Conservation (phyloP, 169 alveolate species). For the Eimeria maxima region DNA sequence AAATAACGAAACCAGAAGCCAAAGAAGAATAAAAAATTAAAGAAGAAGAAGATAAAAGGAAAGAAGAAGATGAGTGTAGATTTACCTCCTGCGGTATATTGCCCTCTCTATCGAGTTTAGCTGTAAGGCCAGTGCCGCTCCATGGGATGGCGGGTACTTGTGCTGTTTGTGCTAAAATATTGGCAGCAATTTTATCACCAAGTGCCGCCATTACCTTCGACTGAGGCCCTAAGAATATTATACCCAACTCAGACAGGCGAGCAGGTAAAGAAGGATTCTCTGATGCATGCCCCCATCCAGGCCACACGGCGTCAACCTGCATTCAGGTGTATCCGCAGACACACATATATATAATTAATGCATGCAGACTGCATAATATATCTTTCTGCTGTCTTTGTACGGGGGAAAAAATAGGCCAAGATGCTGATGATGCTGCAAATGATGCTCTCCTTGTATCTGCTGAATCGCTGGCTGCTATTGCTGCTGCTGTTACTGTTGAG, state of each 20-base stretch:
- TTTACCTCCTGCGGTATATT: constrained; percentile 68
- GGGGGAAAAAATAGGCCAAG: too few relatives aligned
- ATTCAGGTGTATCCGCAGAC: neutral
- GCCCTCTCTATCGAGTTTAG: constrained; percentile 81
- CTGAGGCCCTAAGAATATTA: constrained; percentile 95
- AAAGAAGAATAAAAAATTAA: neutral
- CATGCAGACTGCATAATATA: too few relatives aligned
- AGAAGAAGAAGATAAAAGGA: neutral
- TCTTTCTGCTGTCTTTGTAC: too few relatives aligned
- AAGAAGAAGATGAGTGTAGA: too few relatives aligned
- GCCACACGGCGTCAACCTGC: constrained; percentile 96
- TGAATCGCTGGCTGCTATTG: neutral
- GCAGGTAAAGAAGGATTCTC: constrained; percentile 94
- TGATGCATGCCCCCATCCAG: constrained; percentile 98
- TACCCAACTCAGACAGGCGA: constrained; percentile 89
- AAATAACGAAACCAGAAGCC: neutral
- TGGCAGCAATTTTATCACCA: constrained; percentile 96
- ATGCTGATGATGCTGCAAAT: neutral
- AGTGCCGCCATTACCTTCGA: constrained; percentile 93
- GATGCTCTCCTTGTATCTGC: neutral
- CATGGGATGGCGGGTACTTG: constrained; percentile 96
- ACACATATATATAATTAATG: too few relatives aligned
- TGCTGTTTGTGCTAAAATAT: constrained; percentile 96
- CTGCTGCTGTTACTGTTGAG: neutral
- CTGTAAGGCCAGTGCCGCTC: constrained; percentile 91